These are phyloP conservation scores for Phytophthora quininea DNA, from an alignment of 352 stramenopile species.

Conservation along the genomic window DNA sequence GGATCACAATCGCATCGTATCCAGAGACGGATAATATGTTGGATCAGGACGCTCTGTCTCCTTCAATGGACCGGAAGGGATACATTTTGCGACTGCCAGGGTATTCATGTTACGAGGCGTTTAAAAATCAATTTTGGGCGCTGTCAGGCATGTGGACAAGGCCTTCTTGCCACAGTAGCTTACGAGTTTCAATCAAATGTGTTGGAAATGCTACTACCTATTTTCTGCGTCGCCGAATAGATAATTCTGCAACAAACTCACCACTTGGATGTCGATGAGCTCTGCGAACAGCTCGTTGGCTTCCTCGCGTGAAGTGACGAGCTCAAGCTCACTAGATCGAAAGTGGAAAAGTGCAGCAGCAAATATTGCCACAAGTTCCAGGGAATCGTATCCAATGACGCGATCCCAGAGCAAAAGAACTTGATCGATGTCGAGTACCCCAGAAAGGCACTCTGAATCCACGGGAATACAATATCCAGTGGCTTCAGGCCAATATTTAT, in stretches of 20 bases:
- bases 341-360: conserved; percentile 80
- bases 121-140: conserved; percentile 51
- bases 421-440: conserved; percentile 76
- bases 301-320: conserved; percentile 54
- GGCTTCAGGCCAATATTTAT: conserved; percentile 62
- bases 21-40: conserved; percentile 15
- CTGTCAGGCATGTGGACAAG: conserved; percentile 44
- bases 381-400: conserved; percentile 69
- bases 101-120: conserved; percentile 61
- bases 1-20: conserved; percentile 27
- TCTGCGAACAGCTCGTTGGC: conserved; percentile 69
- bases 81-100: conserved; percentile 51
- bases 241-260: conserved; percentile 76
- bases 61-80: conserved; percentile 42
- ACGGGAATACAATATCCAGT: conserved; percentile 78
- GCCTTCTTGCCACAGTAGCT: conserved; percentile 42
- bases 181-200: too few relatives aligned
- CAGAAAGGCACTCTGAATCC: conserved; percentile 79
- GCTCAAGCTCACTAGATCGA: conserved; percentile 55
- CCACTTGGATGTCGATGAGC: conserved; percentile 69
- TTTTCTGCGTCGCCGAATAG: conserved; percentile 55
- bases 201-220: background rate
- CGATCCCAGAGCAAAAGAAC: conserved; percentile 83
- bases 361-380: conserved; percentile 72
- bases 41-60: conserved; percentile 38